These are phyloP conservation scores for Ganoderma lucidum DNA, from an alignment of 1,284 basidiomycete genomes.

Conservation along the genomic window DNA sequence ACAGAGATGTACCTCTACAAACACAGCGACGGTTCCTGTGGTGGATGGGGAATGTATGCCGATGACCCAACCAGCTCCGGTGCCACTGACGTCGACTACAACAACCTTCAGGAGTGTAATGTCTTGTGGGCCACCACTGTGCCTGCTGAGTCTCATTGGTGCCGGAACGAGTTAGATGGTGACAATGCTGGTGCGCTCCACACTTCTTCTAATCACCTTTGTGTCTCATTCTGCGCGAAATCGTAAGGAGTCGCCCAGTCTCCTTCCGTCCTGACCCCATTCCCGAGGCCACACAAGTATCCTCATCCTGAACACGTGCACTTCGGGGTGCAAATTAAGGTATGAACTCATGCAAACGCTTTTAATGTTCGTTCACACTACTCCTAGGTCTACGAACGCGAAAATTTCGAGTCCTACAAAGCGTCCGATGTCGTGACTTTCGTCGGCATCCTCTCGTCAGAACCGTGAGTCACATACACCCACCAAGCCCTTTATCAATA, in stretches of 20 bases:
- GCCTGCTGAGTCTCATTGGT: slow-evolving; percentile 69
- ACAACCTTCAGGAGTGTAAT: slow-evolving; percentile 64
- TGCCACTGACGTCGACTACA: slow-evolving; percentile 51
- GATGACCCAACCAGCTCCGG: slow-evolving; percentile 26
- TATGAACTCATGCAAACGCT: slow-evolving; percentile 34
- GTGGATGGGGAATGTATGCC: slow-evolving; percentile 73
- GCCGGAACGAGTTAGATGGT: slow-evolving; percentile 47
- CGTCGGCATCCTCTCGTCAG: slow-evolving; percentile 72
- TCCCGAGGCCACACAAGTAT: slow-evolving; percentile 58
- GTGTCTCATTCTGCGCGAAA: not conserved
- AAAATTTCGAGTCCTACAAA: slow-evolving; percentile 53
- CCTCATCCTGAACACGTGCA: slow-evolving; percentile 61
- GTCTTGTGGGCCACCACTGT: slow-evolving; percentile 76
- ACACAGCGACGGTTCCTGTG: slow-evolving; percentile 51
- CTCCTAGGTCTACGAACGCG: slow-evolving; percentile 62
- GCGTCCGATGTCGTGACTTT: slow-evolving; percentile 70
- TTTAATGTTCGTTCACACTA: not conserved
- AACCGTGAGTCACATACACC: slow-evolving; percentile 55
- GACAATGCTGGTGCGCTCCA: slow-evolving; percentile 16
- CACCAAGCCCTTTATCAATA: slow-evolving; percentile 1
- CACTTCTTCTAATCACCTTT: not conserved
- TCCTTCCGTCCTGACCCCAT: not conserved
- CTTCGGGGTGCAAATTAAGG: slow-evolving; percentile 76
- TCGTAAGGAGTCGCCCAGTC: not conserved
- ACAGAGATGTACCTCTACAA: slow-evolving; percentile 74